phyloP scores from a whole-genome alignment of 2,329 filamentous ascomycete species.

The Rhinocladiella mackenziei region DNA sequence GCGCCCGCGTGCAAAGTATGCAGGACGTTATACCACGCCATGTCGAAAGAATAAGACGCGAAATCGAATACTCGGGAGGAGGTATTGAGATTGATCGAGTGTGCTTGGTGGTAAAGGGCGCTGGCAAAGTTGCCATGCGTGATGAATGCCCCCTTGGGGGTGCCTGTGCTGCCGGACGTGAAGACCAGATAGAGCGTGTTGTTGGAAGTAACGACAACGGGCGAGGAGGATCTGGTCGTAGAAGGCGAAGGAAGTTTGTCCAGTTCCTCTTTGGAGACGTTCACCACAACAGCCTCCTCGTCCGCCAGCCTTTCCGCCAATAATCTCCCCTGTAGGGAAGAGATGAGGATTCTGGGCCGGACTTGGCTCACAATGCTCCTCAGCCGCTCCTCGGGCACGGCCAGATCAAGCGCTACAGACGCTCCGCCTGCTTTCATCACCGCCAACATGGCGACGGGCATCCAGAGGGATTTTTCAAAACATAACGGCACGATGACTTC shows the following conservation, averaged over 20 bases:
- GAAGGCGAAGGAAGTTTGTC: neutral
- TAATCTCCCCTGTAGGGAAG: neutral
- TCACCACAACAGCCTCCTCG: neutral
- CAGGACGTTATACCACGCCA: neutral
- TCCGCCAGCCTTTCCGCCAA: neutral
- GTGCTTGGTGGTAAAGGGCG: neutral
- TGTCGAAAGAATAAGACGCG: neutral
- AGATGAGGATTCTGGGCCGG: neutral
- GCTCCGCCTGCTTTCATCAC: neutral
- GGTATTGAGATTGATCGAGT: neutral
- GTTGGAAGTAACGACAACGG: neutral
- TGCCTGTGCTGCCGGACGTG: neutral
- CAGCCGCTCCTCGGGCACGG: neutral
- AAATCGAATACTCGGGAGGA: neutral
- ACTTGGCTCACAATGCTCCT: neutral
- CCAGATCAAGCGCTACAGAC: neutral
- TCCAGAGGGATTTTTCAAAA: neutral
- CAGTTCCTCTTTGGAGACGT: neutral
- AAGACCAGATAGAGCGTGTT: neutral
- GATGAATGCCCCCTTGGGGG: neutral
- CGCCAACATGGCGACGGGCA: neutral
- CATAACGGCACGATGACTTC: neutral
- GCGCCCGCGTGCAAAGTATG: neutral
- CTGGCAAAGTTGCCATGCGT: neutral
- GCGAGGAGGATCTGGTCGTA: neutral